Percentiles rank a stretch among this genome's conserved stretches.
Evolutionary conservation across 371 early-diverging fungal genomes (phyloP).

Genomic region (Smittium mucronatum): DNA sequence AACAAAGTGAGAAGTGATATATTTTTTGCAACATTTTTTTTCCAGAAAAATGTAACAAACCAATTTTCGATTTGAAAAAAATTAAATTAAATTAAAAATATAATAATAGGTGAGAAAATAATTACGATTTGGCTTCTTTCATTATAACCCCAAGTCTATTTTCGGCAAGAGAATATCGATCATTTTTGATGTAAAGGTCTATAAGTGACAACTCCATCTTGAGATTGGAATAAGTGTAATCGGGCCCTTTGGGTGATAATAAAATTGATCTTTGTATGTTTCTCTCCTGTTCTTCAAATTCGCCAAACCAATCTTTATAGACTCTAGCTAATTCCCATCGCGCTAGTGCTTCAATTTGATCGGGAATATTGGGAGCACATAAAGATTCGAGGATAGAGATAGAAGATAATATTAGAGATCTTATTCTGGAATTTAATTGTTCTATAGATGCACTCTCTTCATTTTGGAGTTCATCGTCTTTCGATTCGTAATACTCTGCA

Average conservation of each 20-base stretch:
- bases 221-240: not conserved
- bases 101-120: too few relatives aligned
- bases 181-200: not conserved
- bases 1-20: not conserved
- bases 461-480: too few relatives aligned
- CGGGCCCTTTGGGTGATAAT: not conserved
- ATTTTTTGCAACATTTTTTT: too few relatives aligned
- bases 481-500: too few relatives aligned
- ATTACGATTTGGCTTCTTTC: not conserved
- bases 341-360: not conserved
- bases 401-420: not conserved
- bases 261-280: not conserved
- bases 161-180: not conserved
- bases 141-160: not conserved
- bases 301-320: not conserved
- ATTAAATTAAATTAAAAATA: not conserved
- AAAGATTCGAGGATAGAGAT: not conserved
- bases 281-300: not conserved
- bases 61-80: not conserved
- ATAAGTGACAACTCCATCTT: not conserved
- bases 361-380: constrained; percentile 1
- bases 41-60: not conserved
- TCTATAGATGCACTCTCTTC: too few relatives aligned
- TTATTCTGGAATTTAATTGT: too few relatives aligned
- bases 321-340: not conserved